Evolutionary conservation across 2,329 filamentous ascomycete species (phyloP).

Genomic region (Biscogniauxia marginata): DNA sequence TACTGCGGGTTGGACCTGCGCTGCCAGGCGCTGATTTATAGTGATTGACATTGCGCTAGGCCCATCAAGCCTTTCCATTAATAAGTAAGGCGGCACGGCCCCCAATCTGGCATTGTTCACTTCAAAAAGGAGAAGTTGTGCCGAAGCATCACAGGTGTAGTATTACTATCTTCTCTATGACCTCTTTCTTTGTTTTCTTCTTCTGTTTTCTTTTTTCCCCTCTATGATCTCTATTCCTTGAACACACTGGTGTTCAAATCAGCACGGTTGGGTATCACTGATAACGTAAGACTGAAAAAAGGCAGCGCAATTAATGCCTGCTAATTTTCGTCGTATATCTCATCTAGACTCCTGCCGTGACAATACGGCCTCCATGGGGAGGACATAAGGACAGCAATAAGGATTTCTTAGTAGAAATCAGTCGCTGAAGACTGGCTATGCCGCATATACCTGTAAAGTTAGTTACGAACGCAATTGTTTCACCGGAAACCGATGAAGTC

Average conservation of each 20-base stretch:
- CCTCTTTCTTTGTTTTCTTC: conserved; percentile 9
- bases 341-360: not conserved
- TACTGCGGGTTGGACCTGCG: not conserved
- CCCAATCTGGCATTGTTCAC: not conserved
- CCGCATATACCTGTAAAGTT: conserved; percentile 20
- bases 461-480: conserved; percentile 22
- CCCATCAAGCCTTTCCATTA: not conserved
- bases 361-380: not conserved
- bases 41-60: not conserved
- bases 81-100: not conserved
- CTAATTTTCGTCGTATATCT: not conserved
- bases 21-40: not conserved
- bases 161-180: conserved; percentile 12
- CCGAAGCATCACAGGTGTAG: not conserved
- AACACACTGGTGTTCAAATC: conserved; percentile 7
- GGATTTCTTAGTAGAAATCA: not conserved
- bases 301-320: no score
- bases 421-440: conserved; percentile 10
- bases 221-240: conserved; percentile 11
- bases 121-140: not conserved
- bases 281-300: conserved; percentile 1
- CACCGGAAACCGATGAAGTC: conserved; percentile 56
- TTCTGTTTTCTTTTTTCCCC: conserved; percentile 5
- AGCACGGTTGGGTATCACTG: conserved; percentile 17
- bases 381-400: not conserved